Percentiles rank a stretch among this genome's conserved stretches.
Conservation (phyloP, 768 basidiomycete species). For the Harrya chromipes region DNA sequence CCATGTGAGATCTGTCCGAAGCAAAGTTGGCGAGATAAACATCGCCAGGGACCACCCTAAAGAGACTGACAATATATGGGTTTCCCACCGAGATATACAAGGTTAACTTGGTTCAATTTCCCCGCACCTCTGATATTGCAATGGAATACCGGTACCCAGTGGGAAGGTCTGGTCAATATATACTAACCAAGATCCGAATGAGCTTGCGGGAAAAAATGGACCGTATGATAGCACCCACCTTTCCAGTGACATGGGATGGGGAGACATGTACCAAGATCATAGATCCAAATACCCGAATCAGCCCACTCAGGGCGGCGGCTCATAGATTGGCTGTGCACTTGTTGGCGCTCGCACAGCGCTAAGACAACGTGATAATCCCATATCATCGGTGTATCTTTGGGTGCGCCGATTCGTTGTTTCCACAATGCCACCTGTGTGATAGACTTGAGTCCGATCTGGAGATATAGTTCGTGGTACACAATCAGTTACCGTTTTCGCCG, state of each 20-base stretch:
- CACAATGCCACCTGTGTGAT: constrained; percentile 57
- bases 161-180: constrained; percentile 48
- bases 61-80: constrained; percentile 40
- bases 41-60: constrained; percentile 55
- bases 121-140: constrained; percentile 44
- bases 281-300: constrained; percentile 49
- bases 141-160: constrained; percentile 25
- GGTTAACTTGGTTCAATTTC: not conserved
- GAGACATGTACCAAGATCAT: constrained; percentile 63
- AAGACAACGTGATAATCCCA: constrained; percentile 80
- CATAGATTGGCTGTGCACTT: not conserved
- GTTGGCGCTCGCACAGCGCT: constrained; percentile 39
- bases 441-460: constrained; percentile 2
- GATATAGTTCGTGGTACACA: not conserved
- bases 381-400: constrained; percentile 41
- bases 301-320: not conserved
- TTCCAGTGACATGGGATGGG: constrained; percentile 49
- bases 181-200: constrained; percentile 33
- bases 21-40: constrained; percentile 59
- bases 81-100: constrained; percentile 6
- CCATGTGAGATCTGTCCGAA: constrained; percentile 78
- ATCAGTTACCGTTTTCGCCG: constrained; percentile 47
- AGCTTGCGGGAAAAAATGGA: constrained; percentile 5
- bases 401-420: constrained; percentile 48
- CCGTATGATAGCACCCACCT: constrained; percentile 34